These are phyloP conservation scores for Colletotrichum eleusines DNA, from an alignment of 2,329 filamentous ascomycete genomes.

Conservation along the genomic window DNA sequence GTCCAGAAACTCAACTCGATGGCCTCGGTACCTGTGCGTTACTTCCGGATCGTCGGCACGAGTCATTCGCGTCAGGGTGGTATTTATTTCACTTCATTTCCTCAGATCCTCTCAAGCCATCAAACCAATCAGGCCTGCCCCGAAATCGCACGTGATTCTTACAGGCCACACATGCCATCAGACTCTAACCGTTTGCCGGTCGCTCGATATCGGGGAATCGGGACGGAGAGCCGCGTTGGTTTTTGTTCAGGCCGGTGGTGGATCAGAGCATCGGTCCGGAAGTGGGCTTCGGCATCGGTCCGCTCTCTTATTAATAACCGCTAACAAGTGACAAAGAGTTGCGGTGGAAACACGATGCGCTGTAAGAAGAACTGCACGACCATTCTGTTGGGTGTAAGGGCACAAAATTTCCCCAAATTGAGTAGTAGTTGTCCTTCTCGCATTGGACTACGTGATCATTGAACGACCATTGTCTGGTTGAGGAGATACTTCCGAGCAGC, in stretches of 20 bases:
- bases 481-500: background rate
- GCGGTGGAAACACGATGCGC: background rate
- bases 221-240: background rate
- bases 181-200: background rate
- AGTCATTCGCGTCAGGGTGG: background rate
- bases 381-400: background rate
- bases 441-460: background rate
- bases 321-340: background rate
- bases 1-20: background rate
- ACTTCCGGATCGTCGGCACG: background rate
- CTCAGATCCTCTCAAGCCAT: too few relatives aligned
- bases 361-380: background rate
- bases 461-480: background rate
- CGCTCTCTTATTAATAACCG: background rate
- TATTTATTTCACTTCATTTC: background rate
- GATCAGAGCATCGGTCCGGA: background rate
- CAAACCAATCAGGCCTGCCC: too few relatives aligned
- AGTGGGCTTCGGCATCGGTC: constrained; percentile 7
- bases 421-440: too few relatives aligned
- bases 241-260: constrained; percentile 13
- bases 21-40: background rate
- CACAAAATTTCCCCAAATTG: background rate
- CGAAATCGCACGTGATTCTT: background rate
- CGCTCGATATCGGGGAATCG: background rate
- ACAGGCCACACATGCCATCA: background rate